A percentile compares a stretch with the other conserved stretches of the same genome.
Conservation (phyloP, 1,284 basidiomycete genomes). For the Malassezia restricta region DNA sequence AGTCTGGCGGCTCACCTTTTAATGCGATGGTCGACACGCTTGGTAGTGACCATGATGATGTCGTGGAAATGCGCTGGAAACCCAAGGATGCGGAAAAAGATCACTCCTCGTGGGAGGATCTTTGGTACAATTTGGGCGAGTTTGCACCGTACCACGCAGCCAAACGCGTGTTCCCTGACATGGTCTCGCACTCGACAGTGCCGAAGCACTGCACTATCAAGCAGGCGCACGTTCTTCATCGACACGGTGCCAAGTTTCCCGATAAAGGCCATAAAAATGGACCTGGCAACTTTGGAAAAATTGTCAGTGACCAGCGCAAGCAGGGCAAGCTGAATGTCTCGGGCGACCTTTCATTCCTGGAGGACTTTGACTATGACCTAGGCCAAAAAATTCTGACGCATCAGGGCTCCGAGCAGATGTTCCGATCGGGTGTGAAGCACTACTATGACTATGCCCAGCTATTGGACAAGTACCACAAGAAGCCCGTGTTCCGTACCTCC, state of each 20-base stretch:
- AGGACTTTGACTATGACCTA: conserved; percentile 53
- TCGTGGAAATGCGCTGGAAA: conserved; percentile 23
- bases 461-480: conserved; percentile 23
- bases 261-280: conserved; percentile 3
- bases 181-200: not conserved
- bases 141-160: conserved; percentile 1
- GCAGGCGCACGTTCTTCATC: conserved; percentile 6
- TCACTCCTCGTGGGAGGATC: conserved; percentile 14
- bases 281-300: conserved; percentile 4
- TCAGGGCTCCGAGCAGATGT: conserved; percentile 62
- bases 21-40: conserved; percentile 24
- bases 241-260: conserved; percentile 3
- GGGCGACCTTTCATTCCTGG: conserved; percentile 61
- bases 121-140: conserved; percentile 26
- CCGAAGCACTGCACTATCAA: conserved; percentile 5
- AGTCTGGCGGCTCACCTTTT: conserved; percentile 25
- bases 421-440: conserved; percentile 33
- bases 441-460: conserved; percentile 43
- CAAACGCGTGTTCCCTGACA: conserved; percentile 1
- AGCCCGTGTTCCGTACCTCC: conserved; percentile 37
- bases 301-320: not conserved
- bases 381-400: conserved; percentile 63
- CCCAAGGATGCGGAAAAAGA: conserved; percentile 15
- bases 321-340: conserved; percentile 40
- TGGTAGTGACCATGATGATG: conserved; percentile 4